Evolutionary conservation across 1,139 yeast genomes (phyloP), one percentile per base, ranked within the genome.

Genomic region (Kodamaea derodonti): DNA sequence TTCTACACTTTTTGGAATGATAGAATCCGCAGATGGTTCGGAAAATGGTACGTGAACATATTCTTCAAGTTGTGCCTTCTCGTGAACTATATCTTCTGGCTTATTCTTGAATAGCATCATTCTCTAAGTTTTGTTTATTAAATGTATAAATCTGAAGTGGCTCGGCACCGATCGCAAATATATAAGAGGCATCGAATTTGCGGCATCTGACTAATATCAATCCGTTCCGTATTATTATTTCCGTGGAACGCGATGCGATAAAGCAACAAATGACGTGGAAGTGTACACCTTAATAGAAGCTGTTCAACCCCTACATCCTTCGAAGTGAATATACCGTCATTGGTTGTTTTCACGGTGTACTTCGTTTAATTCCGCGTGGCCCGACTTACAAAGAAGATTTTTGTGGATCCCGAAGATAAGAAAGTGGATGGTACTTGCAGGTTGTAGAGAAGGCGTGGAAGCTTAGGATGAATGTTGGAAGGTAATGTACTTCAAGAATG

Each of bases 1-100:
- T 32, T 65, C 57, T 5, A 55, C 55, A 14, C 69, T 75, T 29
- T 55, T 51, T 0, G 92, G 92, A 3, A 79, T 73, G 27, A 53
- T 56, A 26, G 83, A 62, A 22, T 57, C 55, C 1, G 52, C 39
- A 3, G 82, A 72, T 1, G 84, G 76, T 1, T 48, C 48, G 8
- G 59, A 62, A 48, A 84, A 81, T 2, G 94, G 92, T 7, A 58
- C 40, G 36, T 48, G 54, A 3, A 54, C 57, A 18, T 41, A 43
- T 29, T 32, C 26, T 18, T 30, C 30, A 16, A 25, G 26, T 25
- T 23, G 14, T 5, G 17, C 20, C 15, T 30, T 23, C 14, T 14
- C 15, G 17, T 9, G 15, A 25, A 25, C 26, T 13, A 14, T 11
- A 6, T 25, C 28, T 9, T 25, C 34, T 16, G 29, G 17, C 24